These are phyloP conservation scores for Monotropa hypopitys DNA, from an alignment of 179 eudicot species.

Conservation along the genomic window DNA sequence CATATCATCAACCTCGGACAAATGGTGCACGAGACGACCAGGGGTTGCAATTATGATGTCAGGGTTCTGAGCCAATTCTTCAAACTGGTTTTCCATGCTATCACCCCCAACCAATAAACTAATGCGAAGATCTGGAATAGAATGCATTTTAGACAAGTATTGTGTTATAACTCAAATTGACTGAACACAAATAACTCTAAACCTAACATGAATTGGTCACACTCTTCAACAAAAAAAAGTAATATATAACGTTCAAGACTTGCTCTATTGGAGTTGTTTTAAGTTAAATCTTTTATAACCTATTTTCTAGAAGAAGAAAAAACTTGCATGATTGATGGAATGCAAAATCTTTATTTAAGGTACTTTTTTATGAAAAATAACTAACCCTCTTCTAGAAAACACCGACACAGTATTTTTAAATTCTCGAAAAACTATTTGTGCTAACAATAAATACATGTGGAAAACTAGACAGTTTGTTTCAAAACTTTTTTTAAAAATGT, in stretches of 20 bases:
- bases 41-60: slow-evolving; percentile 92
- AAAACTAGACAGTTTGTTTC: background rate
- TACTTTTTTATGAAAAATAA: background rate
- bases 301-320: background rate
- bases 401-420: background rate
- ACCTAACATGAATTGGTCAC: background rate
- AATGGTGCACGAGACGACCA: slow-evolving; percentile 93
- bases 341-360: background rate
- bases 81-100: slow-evolving; percentile 93
- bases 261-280: background rate
- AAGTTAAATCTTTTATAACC: background rate
- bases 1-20: slow-evolving; percentile 84
- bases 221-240: background rate
- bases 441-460: background rate
- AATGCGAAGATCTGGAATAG: slow-evolving; percentile 59
- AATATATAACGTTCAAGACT: no score
- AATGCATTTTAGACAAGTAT: background rate
- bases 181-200: background rate
- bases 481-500: background rate
- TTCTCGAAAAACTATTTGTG: background rate
- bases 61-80: slow-evolving; percentile 84
- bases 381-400: background rate
- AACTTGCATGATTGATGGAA: background rate
- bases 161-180: background rate
- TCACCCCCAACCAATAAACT: slow-evolving; percentile 96